Conservation (phyloP, 768 basidiomycete species). For the Mrakia gelida region DNA sequence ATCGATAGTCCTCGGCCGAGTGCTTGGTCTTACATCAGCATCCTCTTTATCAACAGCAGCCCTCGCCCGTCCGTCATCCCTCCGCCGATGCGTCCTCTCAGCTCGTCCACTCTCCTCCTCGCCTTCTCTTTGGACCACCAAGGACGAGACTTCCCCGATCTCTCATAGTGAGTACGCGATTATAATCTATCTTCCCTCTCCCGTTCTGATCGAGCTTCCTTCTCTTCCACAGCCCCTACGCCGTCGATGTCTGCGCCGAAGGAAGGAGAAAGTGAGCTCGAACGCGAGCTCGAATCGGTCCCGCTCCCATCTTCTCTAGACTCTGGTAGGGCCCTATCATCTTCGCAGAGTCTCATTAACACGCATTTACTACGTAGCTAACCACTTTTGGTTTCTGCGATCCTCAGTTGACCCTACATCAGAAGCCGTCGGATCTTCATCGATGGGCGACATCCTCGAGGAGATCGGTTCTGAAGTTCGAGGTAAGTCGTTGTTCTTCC, state of each 20-base stretch:
- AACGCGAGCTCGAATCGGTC: slow-evolving; percentile 3
- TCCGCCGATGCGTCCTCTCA: neutral
- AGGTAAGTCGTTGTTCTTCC: neutral
- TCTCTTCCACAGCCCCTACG: neutral
- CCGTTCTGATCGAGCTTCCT: neutral
- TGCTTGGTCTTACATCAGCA: neutral
- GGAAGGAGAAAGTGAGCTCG: neutral
- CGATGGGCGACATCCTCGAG: slow-evolving; percentile 6
- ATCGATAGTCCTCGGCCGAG: neutral
- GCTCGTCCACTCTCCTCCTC: neutral
- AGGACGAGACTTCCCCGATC: neutral
- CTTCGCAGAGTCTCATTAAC: neutral
- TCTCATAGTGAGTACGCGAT: neutral
- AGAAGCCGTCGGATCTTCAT: neutral
- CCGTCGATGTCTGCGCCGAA: neutral
- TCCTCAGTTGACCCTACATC: neutral
- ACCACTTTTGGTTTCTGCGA: neutral
- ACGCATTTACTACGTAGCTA: neutral
- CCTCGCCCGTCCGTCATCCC: neutral
- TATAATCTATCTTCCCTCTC: neutral
- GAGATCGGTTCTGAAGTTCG: neutral
- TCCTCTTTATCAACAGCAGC: neutral
- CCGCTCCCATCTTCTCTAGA: neutral
- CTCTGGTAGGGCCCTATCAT: neutral
- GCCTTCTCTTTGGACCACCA: neutral